phyloP scores from a whole-genome alignment of 768 basidiomycete species.

The Trametes sanguinea region DNA sequence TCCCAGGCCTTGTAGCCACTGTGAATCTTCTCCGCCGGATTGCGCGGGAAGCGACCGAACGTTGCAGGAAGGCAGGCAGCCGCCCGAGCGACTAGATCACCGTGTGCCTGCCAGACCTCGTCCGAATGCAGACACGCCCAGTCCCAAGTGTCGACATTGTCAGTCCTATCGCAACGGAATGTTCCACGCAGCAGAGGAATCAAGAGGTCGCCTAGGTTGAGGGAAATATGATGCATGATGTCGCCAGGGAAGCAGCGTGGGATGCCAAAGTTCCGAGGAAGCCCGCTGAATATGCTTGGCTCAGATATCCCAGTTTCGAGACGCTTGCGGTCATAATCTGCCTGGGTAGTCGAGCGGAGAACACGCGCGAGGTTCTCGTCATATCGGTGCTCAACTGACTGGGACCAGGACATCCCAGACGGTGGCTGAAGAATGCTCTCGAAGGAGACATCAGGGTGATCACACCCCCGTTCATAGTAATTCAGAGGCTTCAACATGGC shows the following conservation, averaged over 20 bases:
- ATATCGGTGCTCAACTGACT: too few relatives aligned
- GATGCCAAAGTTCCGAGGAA: constrained; percentile 27
- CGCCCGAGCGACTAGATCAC: constrained; percentile 35
- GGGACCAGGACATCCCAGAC: too few relatives aligned
- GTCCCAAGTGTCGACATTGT: constrained; percentile 33
- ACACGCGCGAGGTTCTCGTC: too few relatives aligned
- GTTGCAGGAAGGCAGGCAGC: constrained; percentile 39
- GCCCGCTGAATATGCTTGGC: constrained; percentile 36
- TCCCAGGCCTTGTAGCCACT: constrained; percentile 36
- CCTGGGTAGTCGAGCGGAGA: constrained; percentile 6
- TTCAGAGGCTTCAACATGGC: constrained; percentile 30
- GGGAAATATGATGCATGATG: constrained; percentile 39
- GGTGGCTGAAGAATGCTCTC: background rate
- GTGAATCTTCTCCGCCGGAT: constrained; percentile 41
- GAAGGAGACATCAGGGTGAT: constrained; percentile 35
- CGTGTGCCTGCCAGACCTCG: constrained; percentile 39
- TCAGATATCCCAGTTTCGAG: constrained; percentile 37
- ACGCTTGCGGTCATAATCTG: constrained; percentile 28
- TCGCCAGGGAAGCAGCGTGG: constrained; percentile 37
- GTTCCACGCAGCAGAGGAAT: constrained; percentile 36
- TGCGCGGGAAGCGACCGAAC: constrained; percentile 43
- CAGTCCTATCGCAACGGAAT: constrained; percentile 23
- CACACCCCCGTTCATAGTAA: constrained; percentile 21
- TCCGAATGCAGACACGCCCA: constrained; percentile 29
- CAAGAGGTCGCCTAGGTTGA: constrained; percentile 41